phyloP scores from a whole-genome alignment of 176 grass and related monocot species.

The Melocanna baccifera region DNA sequence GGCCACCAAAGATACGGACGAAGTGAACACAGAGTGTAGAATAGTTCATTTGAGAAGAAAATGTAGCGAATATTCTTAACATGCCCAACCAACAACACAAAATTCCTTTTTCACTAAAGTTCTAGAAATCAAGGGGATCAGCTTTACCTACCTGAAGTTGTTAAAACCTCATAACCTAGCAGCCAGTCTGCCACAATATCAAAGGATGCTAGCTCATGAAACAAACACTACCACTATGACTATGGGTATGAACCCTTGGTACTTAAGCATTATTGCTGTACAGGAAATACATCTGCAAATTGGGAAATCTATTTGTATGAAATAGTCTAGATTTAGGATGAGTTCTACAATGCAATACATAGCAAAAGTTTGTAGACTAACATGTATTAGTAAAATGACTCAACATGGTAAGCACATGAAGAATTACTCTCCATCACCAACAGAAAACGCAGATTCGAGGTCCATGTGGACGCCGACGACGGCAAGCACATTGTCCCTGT shows the following conservation, averaged over 20 bases:
- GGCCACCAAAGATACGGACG: background rate
- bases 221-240: background rate
- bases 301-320: background rate
- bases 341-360: background rate
- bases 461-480: too few relatives aligned
- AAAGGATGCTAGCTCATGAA: background rate
- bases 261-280: background rate
- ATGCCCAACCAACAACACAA: background rate
- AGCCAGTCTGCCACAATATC: background rate
- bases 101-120: background rate
- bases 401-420: background rate
- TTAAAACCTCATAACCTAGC: background rate
- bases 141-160: background rate
- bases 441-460: too few relatives aligned
- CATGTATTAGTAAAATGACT: background rate
- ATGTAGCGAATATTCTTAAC: background rate
- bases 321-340: background rate
- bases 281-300: background rate
- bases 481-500: too few relatives aligned
- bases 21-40: background rate
- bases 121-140: background rate
- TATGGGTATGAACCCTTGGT: background rate
- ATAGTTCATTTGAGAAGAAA: background rate
- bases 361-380: background rate
- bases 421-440: background rate